These are phyloP conservation scores for Zygosaccharomyces rouxii DNA, from an alignment of 805 yeast species.

Conservation along the genomic window DNA sequence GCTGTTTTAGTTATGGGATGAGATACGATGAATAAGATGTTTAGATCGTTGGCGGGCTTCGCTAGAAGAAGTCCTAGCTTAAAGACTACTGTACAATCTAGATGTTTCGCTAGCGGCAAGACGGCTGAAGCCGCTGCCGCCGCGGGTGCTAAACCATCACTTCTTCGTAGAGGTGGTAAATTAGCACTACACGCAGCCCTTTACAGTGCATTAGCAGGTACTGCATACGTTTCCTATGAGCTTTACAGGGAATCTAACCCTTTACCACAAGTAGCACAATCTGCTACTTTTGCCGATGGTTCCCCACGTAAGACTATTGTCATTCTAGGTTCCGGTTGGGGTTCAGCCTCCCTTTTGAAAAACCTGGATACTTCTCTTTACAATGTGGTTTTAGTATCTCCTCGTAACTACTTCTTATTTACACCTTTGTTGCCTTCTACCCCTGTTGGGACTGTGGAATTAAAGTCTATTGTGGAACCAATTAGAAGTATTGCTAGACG, in stretches of 20 bases:
- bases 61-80: neutral
- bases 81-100: neutral
- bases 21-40: neutral
- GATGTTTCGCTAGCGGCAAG: slow-evolving; percentile 2
- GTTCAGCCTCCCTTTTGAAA: slow-evolving; percentile 79
- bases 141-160: neutral
- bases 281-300: slow-evolving; percentile 47
- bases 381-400: slow-evolving; percentile 86
- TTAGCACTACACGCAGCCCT: slow-evolving; percentile 7
- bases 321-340: slow-evolving; percentile 91
- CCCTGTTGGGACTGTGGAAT: slow-evolving; percentile 88
- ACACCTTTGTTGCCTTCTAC: slow-evolving; percentile 95
- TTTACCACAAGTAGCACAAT: slow-evolving; percentile 54
- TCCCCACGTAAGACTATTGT: slow-evolving; percentile 47
- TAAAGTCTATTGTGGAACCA: slow-evolving; percentile 90
- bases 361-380: slow-evolving; percentile 80
- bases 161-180: slow-evolving; percentile 9
- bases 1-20: neutral
- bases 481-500: slow-evolving; percentile 81
- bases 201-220: slow-evolving; percentile 43
- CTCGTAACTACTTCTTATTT: slow-evolving; percentile 91
- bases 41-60: neutral
- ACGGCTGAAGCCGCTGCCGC: slow-evolving; percentile 2
- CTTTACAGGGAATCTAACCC: slow-evolving; percentile 63
- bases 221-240: slow-evolving; percentile 58